Evolutionary conservation across 345 rosid genomes (phyloP).

Genomic region (Gossypium longicalyx): DNA sequence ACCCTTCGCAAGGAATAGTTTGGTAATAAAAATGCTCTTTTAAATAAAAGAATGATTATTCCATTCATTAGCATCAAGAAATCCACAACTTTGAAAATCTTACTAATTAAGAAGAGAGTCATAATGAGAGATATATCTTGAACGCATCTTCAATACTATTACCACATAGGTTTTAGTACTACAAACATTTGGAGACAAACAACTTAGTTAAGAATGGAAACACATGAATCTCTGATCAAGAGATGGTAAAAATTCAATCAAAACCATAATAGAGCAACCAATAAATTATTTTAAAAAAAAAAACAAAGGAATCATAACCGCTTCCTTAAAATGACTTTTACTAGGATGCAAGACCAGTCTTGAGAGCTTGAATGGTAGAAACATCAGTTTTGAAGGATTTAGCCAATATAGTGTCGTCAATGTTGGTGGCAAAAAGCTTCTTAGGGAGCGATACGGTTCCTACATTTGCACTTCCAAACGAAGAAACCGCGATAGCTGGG

Average conservation of each 20-base stretch:
- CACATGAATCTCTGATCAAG: neutral
- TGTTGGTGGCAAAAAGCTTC: neutral
- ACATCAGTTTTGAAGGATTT: conserved; percentile 10
- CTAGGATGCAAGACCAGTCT: neutral
- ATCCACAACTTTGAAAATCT: no score
- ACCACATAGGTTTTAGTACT: no score
- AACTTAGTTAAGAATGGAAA: neutral
- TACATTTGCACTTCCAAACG: neutral
- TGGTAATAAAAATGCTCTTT: no score
- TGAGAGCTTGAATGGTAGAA: conserved; percentile 6
- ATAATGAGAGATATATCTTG: no score
- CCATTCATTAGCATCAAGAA: no score
- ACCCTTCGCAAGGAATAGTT: no score
- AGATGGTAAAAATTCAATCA: no score
- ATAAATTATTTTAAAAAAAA: no score
- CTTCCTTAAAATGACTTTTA: neutral
- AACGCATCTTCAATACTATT: no score
- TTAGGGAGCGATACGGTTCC: neutral
- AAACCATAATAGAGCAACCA: no score
- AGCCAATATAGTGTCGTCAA: neutral
- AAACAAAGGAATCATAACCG: neutral
- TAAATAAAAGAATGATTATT: no score
- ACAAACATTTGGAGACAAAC: neutral
- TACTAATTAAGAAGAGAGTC: no score
- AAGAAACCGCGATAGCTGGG: neutral